Conservation (phyloP, 306 rosid genomes). For the Crotalaria pallida region DNA sequence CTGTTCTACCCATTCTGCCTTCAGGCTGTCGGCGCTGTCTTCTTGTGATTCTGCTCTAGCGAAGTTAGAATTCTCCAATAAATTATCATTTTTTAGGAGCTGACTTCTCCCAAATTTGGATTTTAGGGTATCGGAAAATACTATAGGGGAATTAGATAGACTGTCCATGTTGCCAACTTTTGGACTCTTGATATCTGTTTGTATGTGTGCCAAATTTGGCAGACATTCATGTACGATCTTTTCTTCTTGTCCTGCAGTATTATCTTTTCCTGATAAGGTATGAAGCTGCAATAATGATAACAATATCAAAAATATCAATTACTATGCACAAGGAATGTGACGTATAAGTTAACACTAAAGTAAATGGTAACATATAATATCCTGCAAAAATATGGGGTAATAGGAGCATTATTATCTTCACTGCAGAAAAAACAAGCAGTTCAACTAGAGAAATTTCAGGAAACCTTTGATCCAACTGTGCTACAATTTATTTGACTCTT, state of each 20-base stretch:
- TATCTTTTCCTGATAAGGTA: conserved; percentile 44
- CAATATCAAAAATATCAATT: conserved; percentile 1
- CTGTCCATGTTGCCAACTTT: conserved; percentile 37
- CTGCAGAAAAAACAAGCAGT: not conserved
- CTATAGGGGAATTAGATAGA: conserved; percentile 49
- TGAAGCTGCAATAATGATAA: conserved; percentile 52
- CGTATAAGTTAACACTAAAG: not conserved
- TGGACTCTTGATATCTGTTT: conserved; percentile 31
- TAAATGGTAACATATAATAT: not conserved
- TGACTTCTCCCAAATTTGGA: conserved; percentile 47
- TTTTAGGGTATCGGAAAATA: conserved; percentile 46
- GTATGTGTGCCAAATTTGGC: conserved; percentile 40
- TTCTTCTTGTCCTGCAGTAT: conserved; percentile 34
- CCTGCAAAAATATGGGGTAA: not conserved
- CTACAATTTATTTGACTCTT: not conserved
- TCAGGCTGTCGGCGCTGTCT: conserved; percentile 29
- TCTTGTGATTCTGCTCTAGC: conserved; percentile 26
- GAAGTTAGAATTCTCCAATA: conserved; percentile 23
- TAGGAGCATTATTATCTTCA: not conserved
- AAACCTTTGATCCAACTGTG: not conserved
- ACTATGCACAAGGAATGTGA: not conserved
- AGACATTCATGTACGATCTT: conserved; percentile 26
- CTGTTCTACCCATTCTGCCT: conserved; percentile 68
- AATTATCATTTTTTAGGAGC: conserved; percentile 22
- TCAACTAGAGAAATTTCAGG: not conserved